Base-by-base conservation (phyloP, 2,329 filamentous ascomycete species). In the Aspergillus sp. region DNA sequence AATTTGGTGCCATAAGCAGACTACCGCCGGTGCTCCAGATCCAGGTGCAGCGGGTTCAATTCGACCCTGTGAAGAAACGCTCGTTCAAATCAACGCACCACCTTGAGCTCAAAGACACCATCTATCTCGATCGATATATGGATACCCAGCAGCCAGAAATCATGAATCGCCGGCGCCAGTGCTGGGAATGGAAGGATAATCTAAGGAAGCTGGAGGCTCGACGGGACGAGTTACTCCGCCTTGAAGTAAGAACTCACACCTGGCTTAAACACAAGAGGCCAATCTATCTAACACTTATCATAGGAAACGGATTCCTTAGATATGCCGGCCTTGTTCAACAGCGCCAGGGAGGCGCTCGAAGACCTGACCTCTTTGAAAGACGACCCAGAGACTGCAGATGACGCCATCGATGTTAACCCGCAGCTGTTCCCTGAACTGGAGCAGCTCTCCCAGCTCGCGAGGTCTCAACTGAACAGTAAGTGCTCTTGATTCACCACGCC, bases 81-180 rank as follows among this genome's bases (percentile, higher is more conserved):
- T 82, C 85, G 2, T 84, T 81, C 69, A 96, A 96, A 71, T 92
- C 92, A 29, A 87, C 86, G 56, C 87, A 92, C 61, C 86, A 90
- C 11, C 85, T 99, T 12, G 82, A 86, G 20, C 86, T 99, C n/a
- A 87, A 89, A 4, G 89, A 95, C 65, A 88, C 84, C 2, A 82
- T 99, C 12, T 96, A 91, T 71, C 81, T 99, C 55, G 95, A 98
- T 75, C 86, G 93, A 29, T 99, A 96, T 74, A 89, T 93, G 83
- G 84, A 85, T 4, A 80, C 83, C 1, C 80, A 82, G 4, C 82
- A 86, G 46, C 85, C 87, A 2, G 77, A 83, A 1, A 78, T 92
- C 2, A 85, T 90, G 71, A 78, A 82, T 49, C 81, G 85, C 49
- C 87, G 92, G 29, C 83, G 87, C 61, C 81, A 88, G 61, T 86